Conservation (phyloP, 768 basidiomycete species). For the Austroboletus eburneus region DNA sequence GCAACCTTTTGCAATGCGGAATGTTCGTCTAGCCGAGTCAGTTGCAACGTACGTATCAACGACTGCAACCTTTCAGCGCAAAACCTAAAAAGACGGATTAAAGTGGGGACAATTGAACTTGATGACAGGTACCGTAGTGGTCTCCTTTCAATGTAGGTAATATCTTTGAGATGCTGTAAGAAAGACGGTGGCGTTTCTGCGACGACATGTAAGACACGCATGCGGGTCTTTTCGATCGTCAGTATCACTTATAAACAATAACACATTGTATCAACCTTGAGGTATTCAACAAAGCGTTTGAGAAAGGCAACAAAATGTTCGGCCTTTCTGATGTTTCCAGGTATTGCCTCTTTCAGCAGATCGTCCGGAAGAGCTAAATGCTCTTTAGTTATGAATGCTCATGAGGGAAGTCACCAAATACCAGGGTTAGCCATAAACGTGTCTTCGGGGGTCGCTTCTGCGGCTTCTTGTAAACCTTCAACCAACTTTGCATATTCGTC, state of each 20-base stretch:
- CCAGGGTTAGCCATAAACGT: conserved; percentile 87
- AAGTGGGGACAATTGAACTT: not conserved
- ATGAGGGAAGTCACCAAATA: conserved; percentile 33
- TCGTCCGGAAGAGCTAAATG: conserved; percentile 87
- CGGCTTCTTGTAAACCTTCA: conserved; percentile 83
- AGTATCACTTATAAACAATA: conserved; percentile 4
- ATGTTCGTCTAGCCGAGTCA: conserved; percentile 88
- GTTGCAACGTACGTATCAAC: conserved; percentile 85
- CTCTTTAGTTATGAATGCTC: not conserved
- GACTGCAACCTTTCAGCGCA: conserved; percentile 96
- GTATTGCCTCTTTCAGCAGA: conserved; percentile 90
- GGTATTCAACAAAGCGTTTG: conserved; percentile 96
- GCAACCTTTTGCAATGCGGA: conserved; percentile 93
- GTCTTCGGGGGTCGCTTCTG: conserved; percentile 64
- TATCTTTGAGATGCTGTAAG: conserved; percentile 96
- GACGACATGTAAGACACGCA: conserved; percentile 99
- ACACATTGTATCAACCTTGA: conserved; percentile 59
- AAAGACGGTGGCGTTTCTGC: conserved; percentile 98
- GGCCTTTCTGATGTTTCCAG: conserved; percentile 97
- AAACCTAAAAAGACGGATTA: conserved; percentile 52
- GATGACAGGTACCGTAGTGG: conserved; percentile 69
- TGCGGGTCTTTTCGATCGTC: conserved; percentile 69
- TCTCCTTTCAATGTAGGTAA: conserved; percentile 94
- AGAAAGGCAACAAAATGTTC: conserved; percentile 99
- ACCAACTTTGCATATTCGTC: conserved; percentile 96